Conservation (phyloP, 2,329 filamentous ascomycete species). For the Cytospora piceicola region DNA sequence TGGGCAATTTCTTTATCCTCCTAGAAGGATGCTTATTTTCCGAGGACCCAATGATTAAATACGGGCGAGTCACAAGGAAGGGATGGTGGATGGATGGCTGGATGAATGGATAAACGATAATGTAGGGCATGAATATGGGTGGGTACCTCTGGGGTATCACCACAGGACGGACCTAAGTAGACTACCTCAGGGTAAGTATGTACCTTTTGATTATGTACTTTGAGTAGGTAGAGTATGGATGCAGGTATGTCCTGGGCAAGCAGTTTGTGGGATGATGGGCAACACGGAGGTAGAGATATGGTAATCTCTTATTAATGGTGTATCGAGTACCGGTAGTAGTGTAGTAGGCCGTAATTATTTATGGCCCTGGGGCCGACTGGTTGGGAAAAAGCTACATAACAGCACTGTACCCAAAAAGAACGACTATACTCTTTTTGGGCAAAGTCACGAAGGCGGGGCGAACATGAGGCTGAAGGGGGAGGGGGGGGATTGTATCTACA, state of each 20-base stretch:
- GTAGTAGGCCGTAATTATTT: slow-evolving; percentile 4
- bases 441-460: slow-evolving; percentile 23
- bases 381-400: background rate
- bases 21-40: slow-evolving; percentile 7
- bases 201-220: too few relatives aligned
- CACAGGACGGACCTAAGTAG: background rate
- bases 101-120: background rate
- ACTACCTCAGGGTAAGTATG: too few relatives aligned
- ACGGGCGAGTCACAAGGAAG: slow-evolving; percentile 5
- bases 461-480: background rate
- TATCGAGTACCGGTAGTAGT: slow-evolving; percentile 4
- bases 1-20: slow-evolving; percentile 9
- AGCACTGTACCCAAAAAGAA: too few relatives aligned
- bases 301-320: too few relatives aligned
- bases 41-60: slow-evolving; percentile 12
- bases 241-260: background rate
- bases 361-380: slow-evolving; percentile 9
- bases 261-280: background rate
- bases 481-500: background rate
- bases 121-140: slow-evolving; percentile 11
- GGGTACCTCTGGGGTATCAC: slow-evolving; percentile 5
- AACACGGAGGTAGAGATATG: background rate
- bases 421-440: slow-evolving; percentile 24
- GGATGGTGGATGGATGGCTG: too few relatives aligned
- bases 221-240: background rate